These are phyloP conservation scores for Neobulgaria alba DNA, from an alignment of 2,329 filamentous ascomycete genomes.

Conservation along the genomic window DNA sequence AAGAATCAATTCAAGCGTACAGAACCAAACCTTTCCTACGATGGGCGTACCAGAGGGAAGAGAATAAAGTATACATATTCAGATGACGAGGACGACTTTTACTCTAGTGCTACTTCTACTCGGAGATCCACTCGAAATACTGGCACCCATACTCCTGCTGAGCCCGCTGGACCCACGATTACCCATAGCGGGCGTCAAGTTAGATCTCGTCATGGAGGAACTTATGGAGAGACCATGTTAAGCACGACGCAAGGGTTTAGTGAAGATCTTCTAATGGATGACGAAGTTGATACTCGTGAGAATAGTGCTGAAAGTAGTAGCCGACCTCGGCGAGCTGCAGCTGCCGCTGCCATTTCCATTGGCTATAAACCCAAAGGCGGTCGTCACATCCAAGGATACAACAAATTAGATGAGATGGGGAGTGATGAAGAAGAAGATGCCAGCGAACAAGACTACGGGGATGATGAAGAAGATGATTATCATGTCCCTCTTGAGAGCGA, in stretches of 20 bases:
- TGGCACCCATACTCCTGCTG: slow-evolving; percentile 62
- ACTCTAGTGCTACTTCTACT: slow-evolving; percentile 48
- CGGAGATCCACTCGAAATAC: slow-evolving; percentile 69
- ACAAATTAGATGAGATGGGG: slow-evolving; percentile 51
- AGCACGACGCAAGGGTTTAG: slow-evolving; percentile 31
- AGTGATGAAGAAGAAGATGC: slow-evolving; percentile 56
- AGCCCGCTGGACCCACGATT: slow-evolving; percentile 52
- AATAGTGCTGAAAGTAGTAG: slow-evolving; percentile 34
- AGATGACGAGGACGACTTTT: slow-evolving; percentile 67
- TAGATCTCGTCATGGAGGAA: slow-evolving; percentile 47
- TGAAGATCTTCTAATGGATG: slow-evolving; percentile 32
- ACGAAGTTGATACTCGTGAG: slow-evolving; percentile 32
- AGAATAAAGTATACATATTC: slow-evolving; percentile 95
- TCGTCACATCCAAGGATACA: slow-evolving; percentile 43
- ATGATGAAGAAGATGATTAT: slow-evolving; percentile 63
- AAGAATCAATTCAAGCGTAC: slow-evolving; percentile 70
- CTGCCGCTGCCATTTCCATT: slow-evolving; percentile 15
- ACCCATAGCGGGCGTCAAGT: slow-evolving; percentile 88
- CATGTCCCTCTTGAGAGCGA: slow-evolving; percentile 54
- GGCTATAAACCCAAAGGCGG: slow-evolving; percentile 30
- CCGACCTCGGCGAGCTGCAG: slow-evolving; percentile 33
- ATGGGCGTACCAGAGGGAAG: slow-evolving; percentile 92
- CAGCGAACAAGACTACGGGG: slow-evolving; percentile 66
- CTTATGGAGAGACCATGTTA: slow-evolving; percentile 46
- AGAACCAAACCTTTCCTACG: slow-evolving; percentile 88